Base-by-base conservation (phyloP, 352 stramenopile species). In the Phytopythium mirpurense region DNA sequence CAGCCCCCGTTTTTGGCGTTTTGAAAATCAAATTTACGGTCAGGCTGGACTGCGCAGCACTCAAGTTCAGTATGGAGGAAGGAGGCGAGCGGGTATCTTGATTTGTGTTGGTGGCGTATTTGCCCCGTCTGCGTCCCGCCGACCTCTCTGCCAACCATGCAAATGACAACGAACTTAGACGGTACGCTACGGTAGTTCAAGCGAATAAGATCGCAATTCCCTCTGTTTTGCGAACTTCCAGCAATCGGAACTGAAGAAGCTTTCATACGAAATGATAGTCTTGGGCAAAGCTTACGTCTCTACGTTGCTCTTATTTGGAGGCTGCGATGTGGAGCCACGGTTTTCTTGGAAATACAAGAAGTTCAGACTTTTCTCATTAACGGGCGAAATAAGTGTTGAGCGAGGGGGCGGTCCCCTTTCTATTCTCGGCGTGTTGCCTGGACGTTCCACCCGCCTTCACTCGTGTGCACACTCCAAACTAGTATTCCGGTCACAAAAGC, bases 1-100 rank as follows among this genome's bases (percentile, higher is more conserved):
- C 16, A 6, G 26, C 23, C 24, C 12, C 23, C 9, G 6, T 29
- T 29, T 29, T 4, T 32, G 3, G 9, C 9, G 4, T 36, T 49
- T 49, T 49, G 43, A 49, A 49, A 49, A 49, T 49, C 43, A 49
- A 49, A 49, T 36, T 36, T 24, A 49, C 43, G 26, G 24, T 34
- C 32, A 48, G 11, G 5, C 5, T n/a, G n/a, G n/a, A n/a, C n/a
- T n/a, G n/a, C n/a, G n/a, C n/a, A n/a, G n/a, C n/a, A n/a, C n/a
- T n/a, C n/a, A n/a, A n/a, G n/a, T n/a, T n/a, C n/a, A n/a, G n/a
- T n/a, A n/a, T n/a, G n/a, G n/a, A n/a, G n/a, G n/a, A n/a, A n/a
- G n/a, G n/a, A n/a, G 9, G 19, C 19, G 24, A 35, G 26, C 3
- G n/a, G n/a, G 40, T 29, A 45, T 45, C 40, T 45, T 29, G 40